phyloP scores from a whole-genome alignment of 176 grass and related monocot species.

The Microstegium vimineum region DNA sequence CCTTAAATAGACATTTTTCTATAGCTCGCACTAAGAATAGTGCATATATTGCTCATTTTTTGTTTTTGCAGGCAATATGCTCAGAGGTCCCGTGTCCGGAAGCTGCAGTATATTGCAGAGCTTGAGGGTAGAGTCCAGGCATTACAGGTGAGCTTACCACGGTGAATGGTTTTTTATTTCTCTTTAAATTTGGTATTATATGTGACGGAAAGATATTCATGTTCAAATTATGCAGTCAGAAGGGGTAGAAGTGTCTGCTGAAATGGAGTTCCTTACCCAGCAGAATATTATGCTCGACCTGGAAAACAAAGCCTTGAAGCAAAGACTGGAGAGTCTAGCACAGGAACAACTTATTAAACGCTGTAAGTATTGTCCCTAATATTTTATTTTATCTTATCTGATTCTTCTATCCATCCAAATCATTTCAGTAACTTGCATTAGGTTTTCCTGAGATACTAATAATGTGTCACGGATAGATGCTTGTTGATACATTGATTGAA shows the following conservation, averaged over 20 bases:
- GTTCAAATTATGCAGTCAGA: conserved; percentile 54
- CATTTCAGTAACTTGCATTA: neutral
- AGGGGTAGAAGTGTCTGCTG: conserved; percentile 76
- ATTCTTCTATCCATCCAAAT: neutral
- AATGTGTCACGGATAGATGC: neutral
- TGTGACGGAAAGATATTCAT: conserved; percentile 19
- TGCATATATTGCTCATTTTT: neutral
- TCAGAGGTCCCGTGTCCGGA: conserved; percentile 85
- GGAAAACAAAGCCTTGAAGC: conserved; percentile 95
- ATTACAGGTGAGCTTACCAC: conserved; percentile 55
- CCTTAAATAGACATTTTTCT: neutral
- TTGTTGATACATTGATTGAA: neutral
- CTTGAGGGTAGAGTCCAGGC: conserved; percentile 84
- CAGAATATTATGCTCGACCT: conserved; percentile 95
- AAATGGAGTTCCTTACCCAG: conserved; percentile 87
- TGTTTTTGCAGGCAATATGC: conserved; percentile 76
- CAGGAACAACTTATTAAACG: conserved; percentile 94
- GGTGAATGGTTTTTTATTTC: neutral
- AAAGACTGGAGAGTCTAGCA: conserved; percentile 73
- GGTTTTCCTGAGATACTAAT: neutral
- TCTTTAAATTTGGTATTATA: neutral
- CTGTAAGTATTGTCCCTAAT: conserved; percentile 45
- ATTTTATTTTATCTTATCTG: neutral
- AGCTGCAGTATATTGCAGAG: conserved; percentile 98
- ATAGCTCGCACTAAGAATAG: neutral